Percentiles rank a stretch among this genome's conserved stretches.
phyloP scores from a whole-genome alignment of 805 yeast species.

The Kluyveromyces lactis region DNA sequence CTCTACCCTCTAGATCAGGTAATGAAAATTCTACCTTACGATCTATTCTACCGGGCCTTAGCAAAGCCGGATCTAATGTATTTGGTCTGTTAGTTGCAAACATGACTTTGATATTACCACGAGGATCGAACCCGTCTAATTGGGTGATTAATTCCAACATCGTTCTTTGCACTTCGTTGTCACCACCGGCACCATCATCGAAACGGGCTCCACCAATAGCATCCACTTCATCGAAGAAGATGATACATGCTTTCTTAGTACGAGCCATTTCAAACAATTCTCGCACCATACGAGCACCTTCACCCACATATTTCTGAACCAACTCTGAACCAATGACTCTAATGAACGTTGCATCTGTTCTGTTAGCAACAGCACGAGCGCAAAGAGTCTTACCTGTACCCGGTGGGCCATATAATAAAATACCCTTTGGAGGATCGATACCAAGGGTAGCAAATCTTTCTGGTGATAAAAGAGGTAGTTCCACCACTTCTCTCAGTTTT shows the following conservation, averaged over 20 bases:
- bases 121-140: conserved; percentile 96
- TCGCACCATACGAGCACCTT: conserved; percentile 99
- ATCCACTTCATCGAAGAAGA: conserved; percentile 96
- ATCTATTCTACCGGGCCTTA: conserved; percentile 98
- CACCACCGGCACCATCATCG: conserved; percentile 99
- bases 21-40: conserved; percentile 95
- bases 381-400: conserved; percentile 98
- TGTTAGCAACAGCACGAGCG: conserved; percentile 98
- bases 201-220: conserved; percentile 99
- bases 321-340: conserved; percentile 97
- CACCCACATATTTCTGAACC: conserved; percentile 98
- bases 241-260: conserved; percentile 95
- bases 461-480: conserved; percentile 85
- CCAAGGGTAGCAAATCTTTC: conserved; percentile 96
- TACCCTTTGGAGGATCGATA: conserved; percentile 98
- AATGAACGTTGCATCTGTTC: conserved; percentile 98
- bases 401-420: conserved; percentile 93
- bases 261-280: conserved; percentile 99
- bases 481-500: conserved; percentile 92
- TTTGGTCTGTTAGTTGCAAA: conserved; percentile 98
- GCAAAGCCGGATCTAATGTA: conserved; percentile 92
- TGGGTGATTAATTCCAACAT: conserved; percentile 98
- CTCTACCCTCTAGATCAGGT: conserved; percentile 97
- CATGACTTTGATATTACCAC: conserved; percentile 98
- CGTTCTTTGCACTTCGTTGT: conserved; percentile 97